Evolutionary conservation across 2,329 filamentous ascomycete species (phyloP), one percentile per base, ranked within the genome.

Genomic region (Xylaria arbuscula): DNA sequence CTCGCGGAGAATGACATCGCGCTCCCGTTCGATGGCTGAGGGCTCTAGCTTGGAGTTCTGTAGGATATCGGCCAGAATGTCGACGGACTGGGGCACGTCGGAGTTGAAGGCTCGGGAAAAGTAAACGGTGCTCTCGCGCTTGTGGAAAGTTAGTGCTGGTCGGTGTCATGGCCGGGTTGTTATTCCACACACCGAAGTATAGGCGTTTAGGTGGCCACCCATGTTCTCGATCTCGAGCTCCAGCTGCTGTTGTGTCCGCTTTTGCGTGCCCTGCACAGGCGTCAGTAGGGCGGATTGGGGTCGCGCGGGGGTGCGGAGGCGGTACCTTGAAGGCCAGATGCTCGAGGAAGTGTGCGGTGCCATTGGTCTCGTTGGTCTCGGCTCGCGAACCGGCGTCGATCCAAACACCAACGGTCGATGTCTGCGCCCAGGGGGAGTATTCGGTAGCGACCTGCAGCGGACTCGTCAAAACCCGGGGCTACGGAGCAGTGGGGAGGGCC

Each of bases 201-300:
- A 99, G 82, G 96, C 96, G 85, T 99, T 99, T 78, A 99, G 89
- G 86, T 99, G 96, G 74, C 93, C 96, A 82, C 96, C 96, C 93
- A 99, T 98, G 87, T 99, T 99, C 89, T 99, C 96, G 80, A 99
- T 98, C 87, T 99, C 96, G 74, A 99, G 91, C 87, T 99, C 96
- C 81, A 99, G 88, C 86, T 99, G 96, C 82, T 97, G 92, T 85
- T 99, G 96, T 74, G 92, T 94, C 83, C 96, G 90, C 87, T 92
- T 97, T 83, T 92, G 88, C 76, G 96, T 99, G 77, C 96, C 96
- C 94, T 94, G 71, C 56, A 28, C 62, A 40, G 47, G 32, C 34
- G 47, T 77, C 57, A 77, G 73, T 66, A 68, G 59, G 60, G 24
- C 48, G 36, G 22, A 24, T 50, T 48, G 55, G 40, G 48, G 51